Base-by-base conservation (phyloP, 768 basidiomycete species). In the Rhodotorula taiwanensis region DNA sequence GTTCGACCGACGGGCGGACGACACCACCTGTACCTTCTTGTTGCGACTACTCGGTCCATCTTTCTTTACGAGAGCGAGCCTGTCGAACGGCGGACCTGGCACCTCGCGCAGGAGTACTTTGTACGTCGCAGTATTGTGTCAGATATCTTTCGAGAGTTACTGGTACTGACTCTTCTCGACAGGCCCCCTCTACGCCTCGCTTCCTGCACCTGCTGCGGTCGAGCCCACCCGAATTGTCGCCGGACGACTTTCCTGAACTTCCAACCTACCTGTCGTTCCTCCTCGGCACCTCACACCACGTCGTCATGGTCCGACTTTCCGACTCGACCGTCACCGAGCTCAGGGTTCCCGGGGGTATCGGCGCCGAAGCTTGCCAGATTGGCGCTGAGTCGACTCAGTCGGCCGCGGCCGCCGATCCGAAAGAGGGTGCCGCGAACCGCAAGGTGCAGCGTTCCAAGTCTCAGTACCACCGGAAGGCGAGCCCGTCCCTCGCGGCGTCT, bases 181-280 rank as follows among this genome's bases (percentile, higher is more conserved):
- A 67, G 66, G 60, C 66, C 10, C 66, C 66, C 0, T 25, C 66
- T 1, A 60, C 66, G 2, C 66, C 66, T 14, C 49, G 49, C 3
- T 62, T 59, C 39, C 2, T 67, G n/a, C 39, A 31, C 21, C 61
- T 67, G 49, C 31, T 67, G n/a, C 47, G 56, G n/a, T 34, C 52
- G 30, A 23, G 47, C 13, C 25, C 43, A 0, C 39, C 27, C 54
- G 33, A 42, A 5, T 31, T 28, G 10, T 7, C 39, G 42, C 52
- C 23, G 47, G 20, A 23, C 56, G 20, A n/a, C 8, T 18, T 15
- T 28, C 20, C 45, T 18, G 31, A 27, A 39, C 18, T 44, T 52
- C 55, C 51, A 58, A 1, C 23, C 6, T 36, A 59, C 28, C 66
- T 67, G 7, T 23, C 27, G 47, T 49, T 67, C 34, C 54, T 62